Evolutionary conservation across 306 rosid species (phyloP), one percentile per base, ranked within the genome.

Genomic region (barrel medic (Medicago truncatula)): DNA sequence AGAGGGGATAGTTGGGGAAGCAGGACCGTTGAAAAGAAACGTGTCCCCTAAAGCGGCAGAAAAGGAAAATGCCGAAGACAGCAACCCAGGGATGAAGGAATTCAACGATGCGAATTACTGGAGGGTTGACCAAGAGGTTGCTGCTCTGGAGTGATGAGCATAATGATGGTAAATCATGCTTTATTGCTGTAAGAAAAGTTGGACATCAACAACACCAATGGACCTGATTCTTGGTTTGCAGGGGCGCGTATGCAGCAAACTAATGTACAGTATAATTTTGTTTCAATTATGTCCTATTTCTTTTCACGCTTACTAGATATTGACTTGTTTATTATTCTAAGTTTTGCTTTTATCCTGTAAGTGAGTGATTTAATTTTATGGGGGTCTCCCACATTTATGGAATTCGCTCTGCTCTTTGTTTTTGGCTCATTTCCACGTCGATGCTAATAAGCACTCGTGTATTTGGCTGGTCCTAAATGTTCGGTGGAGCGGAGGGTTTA

Each of bases 1-100:
- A 85, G 98, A 96, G 86, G 99, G 98, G 9, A 90, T 90, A 78
- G 99, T 96, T 50, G 99, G 98, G 80, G 98, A 96, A 84, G 99
- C 97, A 6, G 99, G 98, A 64, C 98, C 99, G n/a, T 81, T 96
- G 89, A 92, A 90, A 90, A 90, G 90, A 78, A 88, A 84, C 78
- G 57, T 80, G 44, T 44, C 65, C 54, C 82, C 89, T 2, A 90
- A 90, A 86, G 91, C 69, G 67, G 75, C 87, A 21, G 96, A 89
- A 68, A 92, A 89, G 71, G 98, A 92, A 46, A 86, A 81, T 38
- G 69, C 94, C 0, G 99, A 90, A 0, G 98, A 88, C 36, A 92
- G 84, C 50, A 90, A 85, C 44, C 86, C 92, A 53, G 98, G 87
- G 62, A 83, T 80, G 63, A 92, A 96, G 86, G 99, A 96, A 79